These are phyloP conservation scores for Oidium heveae DNA, from an alignment of 2,329 filamentous ascomycete species.

Conservation along the genomic window DNA sequence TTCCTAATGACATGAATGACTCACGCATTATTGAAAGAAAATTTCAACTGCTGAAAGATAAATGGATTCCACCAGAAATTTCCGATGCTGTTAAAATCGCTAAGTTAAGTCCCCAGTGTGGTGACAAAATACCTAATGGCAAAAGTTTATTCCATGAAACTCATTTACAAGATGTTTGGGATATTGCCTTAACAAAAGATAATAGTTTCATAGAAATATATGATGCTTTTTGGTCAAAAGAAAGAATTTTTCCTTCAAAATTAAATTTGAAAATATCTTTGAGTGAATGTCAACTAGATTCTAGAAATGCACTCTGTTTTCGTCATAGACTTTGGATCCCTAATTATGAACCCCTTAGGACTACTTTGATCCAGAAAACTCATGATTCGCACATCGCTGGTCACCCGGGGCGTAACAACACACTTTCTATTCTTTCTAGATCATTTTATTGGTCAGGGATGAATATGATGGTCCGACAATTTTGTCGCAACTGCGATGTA, in stretches of 20 bases:
- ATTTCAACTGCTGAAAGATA: not conserved
- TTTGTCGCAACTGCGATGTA: too few species aligned
- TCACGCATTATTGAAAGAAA: not conserved
- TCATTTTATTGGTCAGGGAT: too few species aligned
- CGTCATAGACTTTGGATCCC: not conserved
- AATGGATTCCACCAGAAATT: not conserved
- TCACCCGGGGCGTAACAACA: too few species aligned
- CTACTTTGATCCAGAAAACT: too few species aligned
- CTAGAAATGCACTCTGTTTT: not conserved
- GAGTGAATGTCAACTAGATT: not conserved
- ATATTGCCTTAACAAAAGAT: not conserved
- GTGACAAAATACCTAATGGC: not conserved
- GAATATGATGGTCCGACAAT: too few species aligned
- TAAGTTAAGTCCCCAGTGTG: not conserved
- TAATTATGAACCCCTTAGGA: not conserved
- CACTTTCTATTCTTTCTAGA: too few species aligned
- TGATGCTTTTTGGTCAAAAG: not conserved
- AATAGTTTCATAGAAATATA: not conserved
- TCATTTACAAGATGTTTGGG: not conserved
- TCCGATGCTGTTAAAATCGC: too few species aligned
- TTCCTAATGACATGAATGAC: not conserved
- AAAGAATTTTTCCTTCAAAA: not conserved
- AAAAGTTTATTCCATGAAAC: not conserved
- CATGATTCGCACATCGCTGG: too few species aligned
- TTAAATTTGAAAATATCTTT: not conserved